Evolutionary conservation across 2,329 filamentous ascomycete genomes (phyloP).

Genomic region (Ophidiomyces ophidiicola): DNA sequence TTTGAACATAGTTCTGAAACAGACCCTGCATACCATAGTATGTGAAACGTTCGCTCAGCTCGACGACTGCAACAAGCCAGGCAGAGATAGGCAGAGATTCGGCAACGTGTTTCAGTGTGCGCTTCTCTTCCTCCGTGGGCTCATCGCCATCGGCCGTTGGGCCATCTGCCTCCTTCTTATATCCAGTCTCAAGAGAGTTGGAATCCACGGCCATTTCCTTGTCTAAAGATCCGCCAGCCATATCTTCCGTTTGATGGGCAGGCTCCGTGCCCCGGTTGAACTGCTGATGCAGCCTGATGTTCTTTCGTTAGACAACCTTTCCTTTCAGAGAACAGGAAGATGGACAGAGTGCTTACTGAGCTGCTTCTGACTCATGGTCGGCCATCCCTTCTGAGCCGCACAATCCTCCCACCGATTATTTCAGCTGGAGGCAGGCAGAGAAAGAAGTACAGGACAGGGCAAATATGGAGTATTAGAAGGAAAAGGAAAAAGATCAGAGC

Average conservation of each 20-base stretch:
- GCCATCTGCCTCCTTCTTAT: constrained; percentile 6
- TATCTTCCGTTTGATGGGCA: constrained; percentile 3
- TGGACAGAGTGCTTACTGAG: constrained; percentile 7
- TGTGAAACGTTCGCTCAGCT: constrained; percentile 47
- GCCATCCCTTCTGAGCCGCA: constrained; percentile 6
- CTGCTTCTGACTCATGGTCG: constrained; percentile 11
- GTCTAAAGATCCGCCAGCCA: constrained; percentile 4
- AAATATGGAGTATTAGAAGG: too few species aligned
- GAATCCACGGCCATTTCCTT: neutral
- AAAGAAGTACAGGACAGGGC: neutral
- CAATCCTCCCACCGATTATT: neutral
- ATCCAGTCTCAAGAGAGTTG: constrained; percentile 4
- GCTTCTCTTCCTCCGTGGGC: constrained; percentile 42
- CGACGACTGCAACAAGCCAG: constrained; percentile 46
- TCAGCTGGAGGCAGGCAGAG: neutral
- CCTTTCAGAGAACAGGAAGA: neutral
- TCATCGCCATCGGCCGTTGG: constrained; percentile 39
- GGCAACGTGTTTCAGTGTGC: constrained; percentile 40
- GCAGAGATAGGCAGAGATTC: constrained; percentile 45
- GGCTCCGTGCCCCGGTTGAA: neutral
- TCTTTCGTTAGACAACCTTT: neutral
- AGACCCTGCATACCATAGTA: constrained; percentile 45
- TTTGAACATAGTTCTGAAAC: constrained; percentile 46
- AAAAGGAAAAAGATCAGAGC: neutral
- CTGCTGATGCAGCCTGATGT: constrained; percentile 7